phyloP scores from a whole-genome alignment of 148 eudicot genomes.

The Fagopyrum esculentum region DNA sequence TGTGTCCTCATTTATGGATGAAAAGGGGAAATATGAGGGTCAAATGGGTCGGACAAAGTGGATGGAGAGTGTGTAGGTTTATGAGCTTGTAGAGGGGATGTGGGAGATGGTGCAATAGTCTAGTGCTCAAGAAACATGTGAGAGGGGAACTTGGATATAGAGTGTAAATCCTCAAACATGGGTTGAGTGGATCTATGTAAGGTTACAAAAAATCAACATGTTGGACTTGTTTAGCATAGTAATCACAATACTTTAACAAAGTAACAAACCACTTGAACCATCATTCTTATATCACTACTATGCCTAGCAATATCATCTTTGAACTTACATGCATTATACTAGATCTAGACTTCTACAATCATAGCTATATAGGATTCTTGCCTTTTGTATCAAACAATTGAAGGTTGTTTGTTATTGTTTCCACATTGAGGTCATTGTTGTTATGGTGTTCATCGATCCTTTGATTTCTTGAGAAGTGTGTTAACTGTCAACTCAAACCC shows the following conservation, averaged over 20 bases:
- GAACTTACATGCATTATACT: slow-evolving; percentile 36
- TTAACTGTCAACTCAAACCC: slow-evolving; percentile 84
- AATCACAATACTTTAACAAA: slow-evolving; percentile 24
- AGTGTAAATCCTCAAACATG: no score
- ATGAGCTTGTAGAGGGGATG: no score
- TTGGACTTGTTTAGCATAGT: slow-evolving; percentile 31
- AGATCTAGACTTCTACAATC: slow-evolving; percentile 35
- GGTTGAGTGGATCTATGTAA: slow-evolving; percentile 25
- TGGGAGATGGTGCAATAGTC: no score
- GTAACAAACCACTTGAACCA: slow-evolving; percentile 30
- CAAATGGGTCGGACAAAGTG: no score
- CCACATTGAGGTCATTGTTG: slow-evolving; percentile 32
- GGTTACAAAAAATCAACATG: slow-evolving; percentile 33
- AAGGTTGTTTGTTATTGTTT: slow-evolving; percentile 24
- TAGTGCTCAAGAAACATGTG: no score
- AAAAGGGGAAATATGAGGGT: no score
- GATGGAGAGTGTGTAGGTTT: no score
- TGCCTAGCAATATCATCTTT: slow-evolving; percentile 25
- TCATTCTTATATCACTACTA: slow-evolving; percentile 23
- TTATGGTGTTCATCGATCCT: slow-evolving; percentile 35
- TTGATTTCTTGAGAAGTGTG: slow-evolving; percentile 59
- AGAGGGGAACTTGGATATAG: no score
- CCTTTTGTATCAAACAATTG: slow-evolving; percentile 34
- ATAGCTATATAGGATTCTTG: slow-evolving; percentile 36
- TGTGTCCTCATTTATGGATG: no score